Evolutionary conservation across 2,329 filamentous ascomycete species (phyloP).

Genomic region (Graphiopsis chlorocephala): DNA sequence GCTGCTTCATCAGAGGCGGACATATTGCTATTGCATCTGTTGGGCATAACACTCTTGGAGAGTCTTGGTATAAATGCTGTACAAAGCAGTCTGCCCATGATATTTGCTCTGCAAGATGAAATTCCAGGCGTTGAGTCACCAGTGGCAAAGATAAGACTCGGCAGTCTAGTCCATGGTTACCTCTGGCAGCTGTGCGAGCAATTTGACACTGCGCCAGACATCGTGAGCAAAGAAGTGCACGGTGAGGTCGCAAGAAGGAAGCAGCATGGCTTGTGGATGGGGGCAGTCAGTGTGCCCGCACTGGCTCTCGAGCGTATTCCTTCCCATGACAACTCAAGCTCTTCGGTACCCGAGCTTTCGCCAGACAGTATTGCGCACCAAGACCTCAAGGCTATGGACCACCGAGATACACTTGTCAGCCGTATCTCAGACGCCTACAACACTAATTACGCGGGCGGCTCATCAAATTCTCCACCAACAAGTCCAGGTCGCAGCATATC

Average conservation of each 20-base stretch:
- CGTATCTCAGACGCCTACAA: constrained; percentile 71
- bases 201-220: constrained; percentile 71
- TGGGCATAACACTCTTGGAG: constrained; percentile 71
- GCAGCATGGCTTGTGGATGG: constrained; percentile 74
- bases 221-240: constrained; percentile 67
- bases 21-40: constrained; percentile 70
- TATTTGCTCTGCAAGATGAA: constrained; percentile 83
- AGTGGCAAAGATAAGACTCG: constrained; percentile 71
- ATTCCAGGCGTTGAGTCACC: constrained; percentile 65
- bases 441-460: constrained; percentile 59
- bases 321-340: not conserved
- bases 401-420: constrained; percentile 68
- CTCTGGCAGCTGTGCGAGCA: constrained; percentile 75
- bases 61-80: constrained; percentile 80
- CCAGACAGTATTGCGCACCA: constrained; percentile 53
- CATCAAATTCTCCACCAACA: constrained; percentile 65
- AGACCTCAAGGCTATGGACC: constrained; percentile 71
- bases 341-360: constrained; percentile 9
- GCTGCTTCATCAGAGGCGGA: constrained; percentile 60
- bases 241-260: constrained; percentile 74
- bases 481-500: constrained; percentile 66
- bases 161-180: constrained; percentile 84
- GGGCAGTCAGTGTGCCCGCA: constrained; percentile 53
- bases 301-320: constrained; percentile 7
- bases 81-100: constrained; percentile 79